A percentile compares a stretch with the other conserved stretches of the same genome.
phyloP scores from a whole-genome alignment of 306 rosid species.

The Luffa aegyptiaca region DNA sequence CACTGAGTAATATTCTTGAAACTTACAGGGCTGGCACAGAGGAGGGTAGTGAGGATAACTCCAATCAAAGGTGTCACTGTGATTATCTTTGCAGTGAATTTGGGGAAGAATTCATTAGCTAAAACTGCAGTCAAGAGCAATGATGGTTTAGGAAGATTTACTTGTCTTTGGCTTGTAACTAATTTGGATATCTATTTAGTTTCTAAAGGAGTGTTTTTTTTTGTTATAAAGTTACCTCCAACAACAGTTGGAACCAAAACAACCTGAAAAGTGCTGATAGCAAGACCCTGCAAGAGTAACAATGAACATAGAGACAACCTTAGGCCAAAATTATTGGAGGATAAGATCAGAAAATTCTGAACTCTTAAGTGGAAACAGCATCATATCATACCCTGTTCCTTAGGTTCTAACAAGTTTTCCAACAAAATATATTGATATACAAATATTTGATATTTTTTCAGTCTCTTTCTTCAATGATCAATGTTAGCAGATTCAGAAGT shows the following conservation, averaged over 20 bases:
- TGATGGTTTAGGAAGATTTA: neutral
- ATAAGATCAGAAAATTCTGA: neutral
- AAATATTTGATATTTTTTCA: neutral
- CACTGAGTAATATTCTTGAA: neutral
- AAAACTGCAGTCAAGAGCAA: slow-evolving; percentile 52
- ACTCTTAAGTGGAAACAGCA: neutral
- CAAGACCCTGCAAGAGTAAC: slow-evolving; percentile 56
- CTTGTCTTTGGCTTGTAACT: neutral
- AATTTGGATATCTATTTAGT: neutral
- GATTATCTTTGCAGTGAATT: slow-evolving; percentile 78
- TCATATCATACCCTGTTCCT: no score
- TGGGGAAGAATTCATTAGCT: slow-evolving; percentile 88
- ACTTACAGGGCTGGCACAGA: slow-evolving; percentile 92
- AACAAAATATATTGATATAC: no score
- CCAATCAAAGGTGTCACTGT: slow-evolving; percentile 69
- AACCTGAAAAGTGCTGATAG: slow-evolving; percentile 93
- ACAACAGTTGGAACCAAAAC: slow-evolving; percentile 78
- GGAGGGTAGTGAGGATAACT: slow-evolving; percentile 83
- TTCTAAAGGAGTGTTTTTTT: slow-evolving; percentile 5
- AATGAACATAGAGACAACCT: slow-evolving; percentile 2
- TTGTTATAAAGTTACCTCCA: slow-evolving; percentile 57
- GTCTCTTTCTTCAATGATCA: neutral
- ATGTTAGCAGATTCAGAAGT: no score
- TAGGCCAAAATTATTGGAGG: neutral
- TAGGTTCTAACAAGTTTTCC: no score